Base-by-base conservation (phyloP, 345 rosid species). In the Aurinia saxatilis region DNA sequence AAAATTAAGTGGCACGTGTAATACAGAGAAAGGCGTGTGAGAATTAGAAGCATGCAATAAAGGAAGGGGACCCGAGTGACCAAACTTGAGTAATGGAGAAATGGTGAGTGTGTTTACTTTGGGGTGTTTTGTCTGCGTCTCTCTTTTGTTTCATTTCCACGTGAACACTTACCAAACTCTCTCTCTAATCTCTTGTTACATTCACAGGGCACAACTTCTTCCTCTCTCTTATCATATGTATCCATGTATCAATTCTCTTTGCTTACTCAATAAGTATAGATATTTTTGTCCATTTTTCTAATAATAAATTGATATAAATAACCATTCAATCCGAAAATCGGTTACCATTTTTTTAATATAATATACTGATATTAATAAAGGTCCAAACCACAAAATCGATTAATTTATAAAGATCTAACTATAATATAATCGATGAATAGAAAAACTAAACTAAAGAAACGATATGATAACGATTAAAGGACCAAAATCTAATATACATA, bases 91-190 rank as follows among this genome's bases (percentile, higher is more conserved):
- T 35, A 33, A 33, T 7, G 53, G 37, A 27, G 33, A 63, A 33
- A 53, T 58, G 65, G 30, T 21, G 59, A 49, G 50, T 49, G 72
- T 50, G 65, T 57, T 67, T 67, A 34, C 59, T 67, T 67, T 57
- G 65, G 49, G 46, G 65, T 49, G 59, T 57, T 67, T 50, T 67
- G 65, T 58, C 65, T 49, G 59, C 44, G 27, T 57, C 72, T 48
- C 57, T 66, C 64, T 48, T 49, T 59, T 33, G 17, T 56, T 39
- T 67, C 42, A 15, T 57, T 31, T 67, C 58, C 58, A 67, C 42
- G 57, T 66, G 50, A 67, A 49, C 23, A 39, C 58, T 57, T 57
- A 14, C 58, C 44, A 39, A 38, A 39, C 65, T 58, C 48, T 58
- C n/a, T 36, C 64, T 58, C 48, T 37, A 57, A 38, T 67, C 42